Base-by-base conservation (phyloP, 805 yeast genomes). In the Saccharomycopsis sp. region DNA sequence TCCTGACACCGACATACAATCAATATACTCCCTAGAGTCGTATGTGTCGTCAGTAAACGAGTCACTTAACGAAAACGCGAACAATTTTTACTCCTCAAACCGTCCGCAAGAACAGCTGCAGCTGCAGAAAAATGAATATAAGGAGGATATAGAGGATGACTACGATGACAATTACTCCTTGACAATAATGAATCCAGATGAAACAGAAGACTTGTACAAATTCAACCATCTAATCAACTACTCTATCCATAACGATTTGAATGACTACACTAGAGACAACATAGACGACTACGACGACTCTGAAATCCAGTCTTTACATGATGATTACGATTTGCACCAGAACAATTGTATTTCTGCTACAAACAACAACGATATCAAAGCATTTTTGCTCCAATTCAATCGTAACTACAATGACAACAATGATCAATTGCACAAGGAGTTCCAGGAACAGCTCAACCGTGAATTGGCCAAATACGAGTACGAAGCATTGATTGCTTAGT, bases 201-300 rank as follows among this genome's bases (percentile, higher is more conserved):
- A 44, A 12, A 44, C 48, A 16, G 48, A 44, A 4, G 48, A 44
- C 21, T 12, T 44, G 48, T 44, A 44, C 21, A 44, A 12, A 44
- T 44, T 44, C 21, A 44, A 44, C 21, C 18, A 44, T 44, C 18
- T 44, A n/a, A 44, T 44, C 18, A 44, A 44, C 16, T 44, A 5
- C 16, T 44, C 48, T 5, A 44, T 44, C 16, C 48, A 44, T 44
- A 44, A 44, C 29, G 57, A 24, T 21, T 48, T 54, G 40, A 48
- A 46, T 44, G 41, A 14, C n/a, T 34, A 55, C 54, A 18, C 46
- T 23, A 18, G 62, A 4, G 62, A 47, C 46, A 56, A 60, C 24
- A 51, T 60, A 18, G 62, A 60, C 41, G 62, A 60, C 15, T 60
- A 60, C 41, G 52, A 50, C 34, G 60, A 54, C 50, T 54, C 57